phyloP scores from a whole-genome alignment of 305 asterid species.

The Caryopteris hybrid region DNA sequence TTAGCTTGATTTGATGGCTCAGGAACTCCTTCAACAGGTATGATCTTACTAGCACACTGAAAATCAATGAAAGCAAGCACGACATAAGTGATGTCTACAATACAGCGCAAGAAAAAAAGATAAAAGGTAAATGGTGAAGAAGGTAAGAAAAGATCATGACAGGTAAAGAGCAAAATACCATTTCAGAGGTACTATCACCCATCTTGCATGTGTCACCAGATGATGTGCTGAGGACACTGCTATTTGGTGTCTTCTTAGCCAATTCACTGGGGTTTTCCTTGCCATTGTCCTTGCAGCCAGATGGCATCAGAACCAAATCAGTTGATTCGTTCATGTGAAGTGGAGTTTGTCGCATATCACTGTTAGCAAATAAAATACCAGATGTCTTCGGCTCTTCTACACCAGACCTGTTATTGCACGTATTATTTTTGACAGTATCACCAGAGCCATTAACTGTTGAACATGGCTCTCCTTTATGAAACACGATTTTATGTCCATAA shows the following conservation, averaged over 20 bases:
- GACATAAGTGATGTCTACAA: neutral
- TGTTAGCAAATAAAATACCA: slow-evolving; percentile 18
- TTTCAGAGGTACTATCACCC: slow-evolving; percentile 16
- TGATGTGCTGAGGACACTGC: too few species aligned
- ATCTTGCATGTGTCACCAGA: too few species aligned
- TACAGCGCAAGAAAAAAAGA: neutral
- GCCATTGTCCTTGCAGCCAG: slow-evolving; percentile 13
- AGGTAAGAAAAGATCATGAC: neutral
- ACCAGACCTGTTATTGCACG: slow-evolving; percentile 13
- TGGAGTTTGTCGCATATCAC: too few species aligned
- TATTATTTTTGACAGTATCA: slow-evolving; percentile 18
- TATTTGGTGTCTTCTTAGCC: too few species aligned
- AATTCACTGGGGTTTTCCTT: too few species aligned
- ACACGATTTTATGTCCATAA: slow-evolving; percentile 15
- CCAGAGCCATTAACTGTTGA: slow-evolving; percentile 24
- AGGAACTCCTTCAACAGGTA: slow-evolving; percentile 4
- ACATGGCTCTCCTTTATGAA: slow-evolving; percentile 16
- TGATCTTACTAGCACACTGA: slow-evolving; percentile 23
- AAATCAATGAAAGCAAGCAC: neutral
- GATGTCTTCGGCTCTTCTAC: slow-evolving; percentile 25
- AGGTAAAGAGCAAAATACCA: slow-evolving; percentile 36
- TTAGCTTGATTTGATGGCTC: slow-evolving; percentile 20
- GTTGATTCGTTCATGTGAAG: slow-evolving; percentile 25
- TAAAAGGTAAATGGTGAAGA: neutral
- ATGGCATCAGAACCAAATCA: slow-evolving; percentile 21